Conservation (phyloP, 2,329 filamentous ascomycete species). For the Fusarium circinatum region DNA sequence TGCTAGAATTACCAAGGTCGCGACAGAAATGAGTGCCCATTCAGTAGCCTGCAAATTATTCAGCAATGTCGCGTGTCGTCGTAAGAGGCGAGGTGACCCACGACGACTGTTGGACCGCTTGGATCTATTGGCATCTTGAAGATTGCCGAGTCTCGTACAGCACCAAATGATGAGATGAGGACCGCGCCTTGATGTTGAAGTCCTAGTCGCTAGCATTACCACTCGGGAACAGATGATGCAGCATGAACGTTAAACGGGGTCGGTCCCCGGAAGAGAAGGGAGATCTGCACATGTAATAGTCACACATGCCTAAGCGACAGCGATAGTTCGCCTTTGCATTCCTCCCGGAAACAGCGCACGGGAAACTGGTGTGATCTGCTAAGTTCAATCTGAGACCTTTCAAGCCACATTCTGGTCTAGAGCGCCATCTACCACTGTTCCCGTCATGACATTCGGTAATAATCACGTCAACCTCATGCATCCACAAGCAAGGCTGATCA, state of each 20-base stretch:
- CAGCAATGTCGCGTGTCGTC: not conserved
- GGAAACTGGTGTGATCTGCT: not conserved
- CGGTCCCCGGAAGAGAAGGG: not conserved
- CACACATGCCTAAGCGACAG: not conserved
- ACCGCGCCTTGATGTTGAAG: not conserved
- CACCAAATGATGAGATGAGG: not conserved
- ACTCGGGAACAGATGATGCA: not conserved
- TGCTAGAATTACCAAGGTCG: conserved; percentile 4
- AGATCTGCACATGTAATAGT: not conserved
- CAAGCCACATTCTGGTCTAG: not conserved
- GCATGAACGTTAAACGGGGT: not conserved
- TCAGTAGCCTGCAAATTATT: not conserved
- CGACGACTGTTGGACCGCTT: not conserved
- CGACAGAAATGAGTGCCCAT: conserved; percentile 11
- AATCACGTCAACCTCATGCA: not conserved
- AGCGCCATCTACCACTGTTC: not conserved
- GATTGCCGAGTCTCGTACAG: not conserved
- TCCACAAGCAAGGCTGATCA: not conserved
- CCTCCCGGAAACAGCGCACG: not conserved
- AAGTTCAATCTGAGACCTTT: too few species aligned
- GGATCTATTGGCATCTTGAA: conserved; percentile 1
- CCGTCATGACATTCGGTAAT: not conserved
- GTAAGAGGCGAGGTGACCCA: fast-evolving
- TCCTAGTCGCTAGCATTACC: not conserved
- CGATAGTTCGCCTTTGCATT: not conserved